Evolutionary conservation across 192 early-diverging fungal species (phyloP).

Genomic region (Coemansia sp.): DNA sequence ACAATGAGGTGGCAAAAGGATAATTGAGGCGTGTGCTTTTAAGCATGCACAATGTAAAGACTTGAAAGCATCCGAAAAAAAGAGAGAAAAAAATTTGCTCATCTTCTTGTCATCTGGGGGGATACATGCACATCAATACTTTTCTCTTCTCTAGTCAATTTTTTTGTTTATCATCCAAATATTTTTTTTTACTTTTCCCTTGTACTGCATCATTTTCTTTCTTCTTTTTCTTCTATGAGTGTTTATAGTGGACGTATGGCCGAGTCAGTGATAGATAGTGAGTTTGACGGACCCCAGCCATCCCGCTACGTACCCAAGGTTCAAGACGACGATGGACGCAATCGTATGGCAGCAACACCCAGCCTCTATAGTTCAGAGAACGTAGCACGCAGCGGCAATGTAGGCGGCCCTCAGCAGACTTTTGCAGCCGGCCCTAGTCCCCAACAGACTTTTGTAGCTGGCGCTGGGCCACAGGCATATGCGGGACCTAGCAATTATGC

Average conservation of each 20-base stretch:
- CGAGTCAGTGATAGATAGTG: constrained; percentile 5
- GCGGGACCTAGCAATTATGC: not conserved
- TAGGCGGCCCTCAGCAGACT: not conserved
- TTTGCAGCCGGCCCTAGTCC: constrained; percentile 11
- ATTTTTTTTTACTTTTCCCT: not conserved
- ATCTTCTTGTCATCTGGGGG: not conserved
- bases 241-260: not conserved
- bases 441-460: not conserved
- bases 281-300: constrained; percentile 22
- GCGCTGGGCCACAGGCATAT: constrained; percentile 10
- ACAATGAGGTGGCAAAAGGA: not conserved
- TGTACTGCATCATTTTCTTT: constrained; percentile 6
- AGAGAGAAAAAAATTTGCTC: constrained; percentile 6
- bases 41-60: not conserved
- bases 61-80: not conserved
- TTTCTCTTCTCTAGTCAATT: constrained; percentile 12
- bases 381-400: not conserved
- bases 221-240: not conserved
- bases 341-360: not conserved
- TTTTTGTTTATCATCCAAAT: constrained; percentile 1
- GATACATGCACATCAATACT: constrained; percentile 13
- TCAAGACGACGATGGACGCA: not conserved
- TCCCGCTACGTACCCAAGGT: constrained; percentile 13
- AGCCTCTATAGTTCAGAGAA: not conserved
- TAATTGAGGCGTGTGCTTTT: constrained; percentile 3